Evolutionary conservation across 768 basidiomycete genomes (phyloP).

Genomic region (Naganishia vishniacii): DNA sequence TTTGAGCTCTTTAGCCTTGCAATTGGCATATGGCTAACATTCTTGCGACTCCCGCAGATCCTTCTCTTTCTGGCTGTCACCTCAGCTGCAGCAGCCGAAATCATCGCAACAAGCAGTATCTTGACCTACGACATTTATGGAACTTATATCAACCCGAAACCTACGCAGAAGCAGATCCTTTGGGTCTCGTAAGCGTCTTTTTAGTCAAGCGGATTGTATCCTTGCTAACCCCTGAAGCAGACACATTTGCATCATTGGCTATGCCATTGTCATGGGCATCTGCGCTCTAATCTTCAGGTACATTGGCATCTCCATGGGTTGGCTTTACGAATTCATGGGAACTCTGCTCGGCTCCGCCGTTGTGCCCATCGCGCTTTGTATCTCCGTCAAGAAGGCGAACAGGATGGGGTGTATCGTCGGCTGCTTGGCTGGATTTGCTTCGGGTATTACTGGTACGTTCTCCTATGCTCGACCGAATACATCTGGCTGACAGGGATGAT

Average conservation of each 20-base stretch:
- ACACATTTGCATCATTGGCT: slow-evolving; percentile 32
- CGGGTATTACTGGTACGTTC: slow-evolving; percentile 54
- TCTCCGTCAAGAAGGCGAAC: slow-evolving; percentile 81
- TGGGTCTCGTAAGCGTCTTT: slow-evolving; percentile 30
- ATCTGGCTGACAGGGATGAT: too few relatives aligned
- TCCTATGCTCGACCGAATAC: too few relatives aligned
- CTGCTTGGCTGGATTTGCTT: slow-evolving; percentile 62
- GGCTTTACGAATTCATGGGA: slow-evolving; percentile 61
- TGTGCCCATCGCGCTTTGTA: slow-evolving; percentile 75
- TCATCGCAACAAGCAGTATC: slow-evolving; percentile 80
- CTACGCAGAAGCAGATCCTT: slow-evolving; percentile 55
- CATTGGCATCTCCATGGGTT: slow-evolving; percentile 87
- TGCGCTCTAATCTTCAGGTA: slow-evolving; percentile 80
- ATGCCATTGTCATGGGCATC: slow-evolving; percentile 62
- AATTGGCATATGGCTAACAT: neutral
- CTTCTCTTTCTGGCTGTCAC: slow-evolving; percentile 78
- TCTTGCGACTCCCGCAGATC: slow-evolving; percentile 14
- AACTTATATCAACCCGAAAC: slow-evolving; percentile 72
- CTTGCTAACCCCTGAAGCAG: neutral
- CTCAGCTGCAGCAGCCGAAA: slow-evolving; percentile 75
- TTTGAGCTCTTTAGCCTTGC: slow-evolving; percentile 52
- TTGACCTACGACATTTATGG: slow-evolving; percentile 78
- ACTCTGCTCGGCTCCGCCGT: slow-evolving; percentile 61
- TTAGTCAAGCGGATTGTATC: too few relatives aligned
- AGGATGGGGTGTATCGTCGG: slow-evolving; percentile 77